Percentiles rank a stretch among this genome's conserved stretches.
Conservation (phyloP, 768 basidiomycete genomes). For the Mycena sanguinolenta region DNA sequence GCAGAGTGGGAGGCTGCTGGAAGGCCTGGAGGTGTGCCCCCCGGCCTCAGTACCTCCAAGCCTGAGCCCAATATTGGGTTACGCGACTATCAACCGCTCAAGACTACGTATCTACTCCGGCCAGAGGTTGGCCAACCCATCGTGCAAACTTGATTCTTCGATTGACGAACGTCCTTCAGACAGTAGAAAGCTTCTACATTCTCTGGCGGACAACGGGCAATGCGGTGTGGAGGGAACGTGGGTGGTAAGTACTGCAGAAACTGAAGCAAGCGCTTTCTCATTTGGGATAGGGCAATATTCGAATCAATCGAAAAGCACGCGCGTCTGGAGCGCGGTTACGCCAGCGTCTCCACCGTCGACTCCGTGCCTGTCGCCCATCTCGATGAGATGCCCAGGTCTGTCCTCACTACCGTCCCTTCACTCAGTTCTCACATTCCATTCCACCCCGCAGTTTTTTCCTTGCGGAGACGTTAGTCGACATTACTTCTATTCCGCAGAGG, state of each 20-base stretch:
- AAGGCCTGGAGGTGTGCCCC: constrained; percentile 48
- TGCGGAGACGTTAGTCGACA: constrained; percentile 55
- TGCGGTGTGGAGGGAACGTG: constrained; percentile 64
- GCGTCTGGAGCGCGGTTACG: constrained; percentile 61
- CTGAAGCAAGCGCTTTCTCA: neutral
- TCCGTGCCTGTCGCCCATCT: constrained; percentile 42
- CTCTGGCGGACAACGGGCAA: constrained; percentile 67
- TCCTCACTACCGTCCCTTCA: constrained; percentile 15
- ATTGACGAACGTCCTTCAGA: constrained; percentile 44
- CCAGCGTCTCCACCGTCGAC: constrained; percentile 57
- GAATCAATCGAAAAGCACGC: constrained; percentile 63
- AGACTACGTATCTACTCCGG: constrained; percentile 55
- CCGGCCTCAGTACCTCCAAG: constrained; percentile 47
- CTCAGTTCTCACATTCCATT: neutral
- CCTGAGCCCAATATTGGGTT: constrained; percentile 34
- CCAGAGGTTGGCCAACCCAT: constrained; percentile 59
- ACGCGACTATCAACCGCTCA: constrained; percentile 56
- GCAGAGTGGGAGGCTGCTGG: constrained; percentile 59
- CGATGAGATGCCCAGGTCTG: constrained; percentile 69
- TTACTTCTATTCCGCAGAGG: neutral
- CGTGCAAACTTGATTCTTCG: neutral
- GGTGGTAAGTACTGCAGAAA: constrained; percentile 51
- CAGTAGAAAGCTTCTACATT: constrained; percentile 67
- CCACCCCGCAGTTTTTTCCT: constrained; percentile 54
- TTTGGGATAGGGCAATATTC: constrained; percentile 50